Conservation (phyloP, 306 rosid species). For the Ceratonia siliqua region DNA sequence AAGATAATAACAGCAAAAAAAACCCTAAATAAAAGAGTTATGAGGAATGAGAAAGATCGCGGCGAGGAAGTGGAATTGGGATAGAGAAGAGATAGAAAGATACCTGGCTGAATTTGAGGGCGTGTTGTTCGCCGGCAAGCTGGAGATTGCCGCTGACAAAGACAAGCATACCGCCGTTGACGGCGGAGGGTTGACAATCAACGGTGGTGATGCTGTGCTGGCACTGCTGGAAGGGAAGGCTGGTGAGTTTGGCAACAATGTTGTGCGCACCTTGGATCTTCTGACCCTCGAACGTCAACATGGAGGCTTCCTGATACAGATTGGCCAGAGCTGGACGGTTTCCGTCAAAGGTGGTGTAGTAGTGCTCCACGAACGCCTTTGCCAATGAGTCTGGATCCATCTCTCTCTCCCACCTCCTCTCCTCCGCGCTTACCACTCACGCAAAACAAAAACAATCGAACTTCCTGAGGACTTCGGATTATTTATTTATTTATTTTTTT, state of each 20-base stretch:
- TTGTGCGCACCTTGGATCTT: constrained; percentile 74
- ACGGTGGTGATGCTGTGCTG: constrained; percentile 80
- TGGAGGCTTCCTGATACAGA: constrained; percentile 78
- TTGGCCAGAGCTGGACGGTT: constrained; percentile 50
- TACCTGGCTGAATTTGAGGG: constrained; percentile 96
- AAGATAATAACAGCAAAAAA: neutral
- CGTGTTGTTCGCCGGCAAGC: constrained; percentile 89
- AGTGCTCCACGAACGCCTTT: constrained; percentile 90
- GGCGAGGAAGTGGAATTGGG: neutral
- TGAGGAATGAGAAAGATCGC: neutral
- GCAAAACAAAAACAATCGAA: too few species aligned
- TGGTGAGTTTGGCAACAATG: constrained; percentile 78
- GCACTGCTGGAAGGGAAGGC: constrained; percentile 94
- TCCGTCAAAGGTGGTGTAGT: constrained; percentile 72
- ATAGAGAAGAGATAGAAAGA: neutral
- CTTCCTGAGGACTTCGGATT: too few species aligned
- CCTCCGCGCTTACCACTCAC: constrained; percentile 25
- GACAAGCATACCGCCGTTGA: constrained; percentile 80
- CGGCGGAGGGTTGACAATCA: constrained; percentile 88
- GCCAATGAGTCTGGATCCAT: constrained; percentile 92
- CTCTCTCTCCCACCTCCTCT: neutral
- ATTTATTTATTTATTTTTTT: too few species aligned
- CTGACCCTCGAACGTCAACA: constrained; percentile 94
- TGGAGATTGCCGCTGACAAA: constrained; percentile 93
- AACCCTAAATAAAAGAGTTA: neutral